phyloP scores from a whole-genome alignment of 2,329 filamentous ascomycete genomes.

The Penicillium concentricum region DNA sequence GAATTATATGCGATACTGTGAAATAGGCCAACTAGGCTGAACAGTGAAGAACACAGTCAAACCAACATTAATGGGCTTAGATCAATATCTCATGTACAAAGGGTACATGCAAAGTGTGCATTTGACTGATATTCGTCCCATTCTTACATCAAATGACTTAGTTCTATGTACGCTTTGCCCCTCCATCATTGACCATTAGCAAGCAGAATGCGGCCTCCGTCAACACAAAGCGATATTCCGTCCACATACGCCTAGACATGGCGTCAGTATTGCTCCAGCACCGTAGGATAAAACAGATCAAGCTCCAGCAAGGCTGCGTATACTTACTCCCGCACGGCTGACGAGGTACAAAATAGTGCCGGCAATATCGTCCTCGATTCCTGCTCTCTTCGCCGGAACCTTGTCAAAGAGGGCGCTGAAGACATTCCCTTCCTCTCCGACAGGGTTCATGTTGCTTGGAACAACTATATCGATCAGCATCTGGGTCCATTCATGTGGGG shows the following conservation, averaged over 20 bases:
- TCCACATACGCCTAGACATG: conserved; percentile 39
- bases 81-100: not conserved
- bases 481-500: not conserved
- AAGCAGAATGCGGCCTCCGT: conserved; percentile 42
- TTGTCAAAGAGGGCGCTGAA: conserved; percentile 44
- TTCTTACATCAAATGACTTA: not conserved
- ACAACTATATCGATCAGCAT: conserved; percentile 32
- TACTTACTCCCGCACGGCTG: conserved; percentile 42
- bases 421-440: conserved; percentile 42
- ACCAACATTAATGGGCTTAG: not conserved
- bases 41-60: not conserved
- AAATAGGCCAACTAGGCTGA: no score
- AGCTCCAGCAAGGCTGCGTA: no score
- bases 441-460: conserved; percentile 48
- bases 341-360: conserved; percentile 46
- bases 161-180: not conserved
- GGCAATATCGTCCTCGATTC: conserved; percentile 43
- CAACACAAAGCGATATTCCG: conserved; percentile 41
- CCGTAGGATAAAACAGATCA: accelerated
- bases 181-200: conserved; percentile 40
- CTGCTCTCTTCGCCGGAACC: conserved; percentile 41
- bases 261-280: not conserved
- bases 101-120: not conserved
- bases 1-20: no score
- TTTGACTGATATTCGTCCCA: not conserved